Evolutionary conservation across 495 filamentous ascomycete species (phyloP).

Genomic region (Penicillium simplicissimum): DNA sequence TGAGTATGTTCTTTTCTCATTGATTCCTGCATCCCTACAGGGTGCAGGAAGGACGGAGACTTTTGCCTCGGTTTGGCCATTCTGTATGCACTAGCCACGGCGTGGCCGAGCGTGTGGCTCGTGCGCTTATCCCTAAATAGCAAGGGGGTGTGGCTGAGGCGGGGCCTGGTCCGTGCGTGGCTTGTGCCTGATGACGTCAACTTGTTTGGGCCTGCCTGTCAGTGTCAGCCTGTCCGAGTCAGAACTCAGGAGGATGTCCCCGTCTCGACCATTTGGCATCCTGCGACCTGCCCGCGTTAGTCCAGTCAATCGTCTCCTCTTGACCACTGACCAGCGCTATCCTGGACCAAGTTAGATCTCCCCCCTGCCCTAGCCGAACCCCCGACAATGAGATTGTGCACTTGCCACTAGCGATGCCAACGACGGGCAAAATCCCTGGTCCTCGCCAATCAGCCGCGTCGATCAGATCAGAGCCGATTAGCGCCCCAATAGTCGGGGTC

Average conservation of each 20-base stretch:
- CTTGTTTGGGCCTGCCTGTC: not conserved
- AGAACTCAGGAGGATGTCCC: not conserved
- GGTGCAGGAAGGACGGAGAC: too few relatives aligned
- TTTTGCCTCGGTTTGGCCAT: not conserved
- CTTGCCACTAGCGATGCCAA: slow-evolving; percentile 1
- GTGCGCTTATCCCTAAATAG: slow-evolving; percentile 23
- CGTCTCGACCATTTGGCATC: not conserved
- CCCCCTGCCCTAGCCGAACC: not conserved
- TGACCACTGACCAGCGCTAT: not conserved
- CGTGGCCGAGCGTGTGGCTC: slow-evolving; percentile 27
- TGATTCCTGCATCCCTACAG: too few relatives aligned
- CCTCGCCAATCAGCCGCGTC: slow-evolving; percentile 6
- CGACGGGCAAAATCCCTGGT: not conserved
- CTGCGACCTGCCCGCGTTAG: too few relatives aligned
- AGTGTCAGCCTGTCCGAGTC: too few relatives aligned
- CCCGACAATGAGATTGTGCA: slow-evolving; percentile 9
- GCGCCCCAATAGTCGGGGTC: slow-evolving; percentile 25
- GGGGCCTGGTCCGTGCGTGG: not conserved
- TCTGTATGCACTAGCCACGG: slow-evolving; percentile 23
- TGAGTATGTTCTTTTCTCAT: too few relatives aligned
- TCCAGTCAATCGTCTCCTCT: not conserved
- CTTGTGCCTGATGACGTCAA: slow-evolving; percentile 1
- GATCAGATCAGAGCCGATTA: slow-evolving; percentile 16
- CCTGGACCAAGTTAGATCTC: not conserved
- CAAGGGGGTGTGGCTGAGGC: slow-evolving; percentile 31